phyloP scores from a whole-genome alignment of 176 grass and related monocot species.

The Aechmea fasciata region DNA sequence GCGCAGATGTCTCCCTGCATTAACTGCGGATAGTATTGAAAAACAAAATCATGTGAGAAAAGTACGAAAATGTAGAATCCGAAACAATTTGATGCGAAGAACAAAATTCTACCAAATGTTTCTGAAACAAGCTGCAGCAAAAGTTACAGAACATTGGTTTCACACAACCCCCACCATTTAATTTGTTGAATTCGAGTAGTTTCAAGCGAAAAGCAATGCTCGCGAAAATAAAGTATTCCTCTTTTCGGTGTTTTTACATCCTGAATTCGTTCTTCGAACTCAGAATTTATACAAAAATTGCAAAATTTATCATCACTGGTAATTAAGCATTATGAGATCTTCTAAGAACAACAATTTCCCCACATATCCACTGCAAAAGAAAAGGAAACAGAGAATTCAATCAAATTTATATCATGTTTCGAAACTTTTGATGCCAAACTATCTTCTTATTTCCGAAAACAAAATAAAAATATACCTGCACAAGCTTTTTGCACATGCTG shows the following conservation, averaged over 20 bases:
- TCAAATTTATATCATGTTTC: neutral
- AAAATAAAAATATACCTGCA: slow-evolving; percentile 36
- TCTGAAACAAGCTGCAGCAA: neutral
- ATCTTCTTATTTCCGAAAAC: neutral
- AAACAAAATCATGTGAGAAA: slow-evolving; percentile 1
- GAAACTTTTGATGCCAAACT: neutral
- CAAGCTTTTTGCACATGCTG: slow-evolving; percentile 56
- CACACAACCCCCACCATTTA: neutral
- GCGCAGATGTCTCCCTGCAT: slow-evolving; percentile 91
- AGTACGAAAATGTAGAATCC: neutral
- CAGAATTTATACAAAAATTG: too few relatives aligned
- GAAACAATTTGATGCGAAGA: neutral
- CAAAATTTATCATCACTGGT: too few relatives aligned
- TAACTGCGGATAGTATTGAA: slow-evolving; percentile 32
- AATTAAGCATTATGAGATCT: too few relatives aligned
- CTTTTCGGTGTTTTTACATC: neutral
- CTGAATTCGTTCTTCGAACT: neutral
- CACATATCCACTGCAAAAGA: too few relatives aligned
- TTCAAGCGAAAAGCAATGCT: neutral
- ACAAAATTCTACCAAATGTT: neutral
- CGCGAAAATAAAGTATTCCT: neutral
- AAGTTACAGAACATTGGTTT: neutral
- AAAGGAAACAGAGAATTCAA: too few relatives aligned
- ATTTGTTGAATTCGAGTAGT: neutral
- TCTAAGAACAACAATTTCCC: too few relatives aligned